Base-by-base conservation (phyloP, 371 early-diverging fungal genomes). In the Smittium culicis region DNA sequence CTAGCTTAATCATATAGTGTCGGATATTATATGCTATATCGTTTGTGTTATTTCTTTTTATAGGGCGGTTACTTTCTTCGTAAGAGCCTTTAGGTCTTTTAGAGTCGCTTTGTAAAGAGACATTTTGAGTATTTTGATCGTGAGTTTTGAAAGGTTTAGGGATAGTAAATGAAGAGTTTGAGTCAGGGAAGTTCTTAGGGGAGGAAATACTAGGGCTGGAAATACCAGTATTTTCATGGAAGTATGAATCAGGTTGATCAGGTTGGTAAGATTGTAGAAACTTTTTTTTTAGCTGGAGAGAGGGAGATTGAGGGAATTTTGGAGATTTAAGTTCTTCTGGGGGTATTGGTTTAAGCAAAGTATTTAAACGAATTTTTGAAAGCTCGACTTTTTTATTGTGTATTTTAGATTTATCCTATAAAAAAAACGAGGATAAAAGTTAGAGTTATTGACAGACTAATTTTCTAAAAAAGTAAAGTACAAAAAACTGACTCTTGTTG, bases 221-320 rank as follows among this genome's bases (percentile, higher is more conserved):
- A n/a, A n/a, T n/a, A n/a, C n/a, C n/a, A n/a, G n/a, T n/a, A n/a
- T n/a, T n/a, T n/a, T n/a, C n/a, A n/a, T n/a, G n/a, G n/a, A n/a
- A n/a, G n/a, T n/a, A n/a, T n/a, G n/a, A n/a, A n/a, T n/a, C n/a
- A n/a, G n/a, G n/a, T n/a, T n/a, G n/a, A n/a, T n/a, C n/a, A n/a
- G n/a, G n/a, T 29, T 59, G 30, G 60, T 59, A 59, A 59, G 32
- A 32, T 32, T 59, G 60, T 32, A 25, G 14, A 59, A 59, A 59
- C 25, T 59, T 59, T 59, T 59, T 59, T 25, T 59, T 59, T 5
- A 59, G 60, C 60, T 14, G 16, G 5, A 29, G 60, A 14, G 60
- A 59, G 16, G 60, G 25, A 27, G 60, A 25, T 5, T 59, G 60
- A 29, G 60, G 5, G 16, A 59, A 16, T 14, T 5, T 59, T 5